Evolutionary conservation across 1,139 yeast genomes (phyloP).

Genomic region (Debaryomyces sp.): DNA sequence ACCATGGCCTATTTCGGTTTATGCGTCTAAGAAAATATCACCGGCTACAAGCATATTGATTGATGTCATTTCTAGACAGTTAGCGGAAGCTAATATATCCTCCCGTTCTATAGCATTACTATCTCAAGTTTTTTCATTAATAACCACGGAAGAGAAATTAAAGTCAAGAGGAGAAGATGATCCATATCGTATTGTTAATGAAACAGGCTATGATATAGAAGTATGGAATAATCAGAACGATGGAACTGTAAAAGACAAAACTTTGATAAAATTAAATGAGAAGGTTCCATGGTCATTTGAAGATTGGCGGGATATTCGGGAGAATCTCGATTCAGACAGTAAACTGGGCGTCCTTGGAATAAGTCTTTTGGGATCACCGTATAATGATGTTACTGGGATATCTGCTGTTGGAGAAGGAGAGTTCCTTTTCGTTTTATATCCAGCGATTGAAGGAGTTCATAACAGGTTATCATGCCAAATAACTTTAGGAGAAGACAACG

Average conservation of each 20-base stretch:
- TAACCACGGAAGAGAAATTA: conserved; percentile 54
- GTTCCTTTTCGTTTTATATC: conserved; percentile 66
- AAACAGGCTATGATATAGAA: conserved; percentile 78
- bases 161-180: conserved; percentile 78
- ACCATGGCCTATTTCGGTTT: conserved; percentile 81
- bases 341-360: conserved; percentile 65
- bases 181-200: conserved; percentile 80
- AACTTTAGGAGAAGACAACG: conserved; percentile 68
- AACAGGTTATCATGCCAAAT: conserved; percentile 77
- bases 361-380: conserved; percentile 55
- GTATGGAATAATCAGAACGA: conserved; percentile 67
- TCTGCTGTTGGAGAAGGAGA: conserved; percentile 87
- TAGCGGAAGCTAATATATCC: conserved; percentile 81
- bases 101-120: conserved; percentile 79
- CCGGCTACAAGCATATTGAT: conserved; percentile 53
- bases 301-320: conserved; percentile 88
- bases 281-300: conserved; percentile 87
- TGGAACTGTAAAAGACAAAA: conserved; percentile 19
- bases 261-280: conserved; percentile 51
- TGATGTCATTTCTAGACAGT: conserved; percentile 71
- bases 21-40: conserved; percentile 53
- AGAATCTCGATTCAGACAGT: conserved; percentile 69
- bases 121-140: conserved; percentile 64
- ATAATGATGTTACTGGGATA: conserved; percentile 55
- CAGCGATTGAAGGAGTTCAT: conserved; percentile 65